Conservation (phyloP, 768 basidiomycete species). For the Mycena haematopus region DNA sequence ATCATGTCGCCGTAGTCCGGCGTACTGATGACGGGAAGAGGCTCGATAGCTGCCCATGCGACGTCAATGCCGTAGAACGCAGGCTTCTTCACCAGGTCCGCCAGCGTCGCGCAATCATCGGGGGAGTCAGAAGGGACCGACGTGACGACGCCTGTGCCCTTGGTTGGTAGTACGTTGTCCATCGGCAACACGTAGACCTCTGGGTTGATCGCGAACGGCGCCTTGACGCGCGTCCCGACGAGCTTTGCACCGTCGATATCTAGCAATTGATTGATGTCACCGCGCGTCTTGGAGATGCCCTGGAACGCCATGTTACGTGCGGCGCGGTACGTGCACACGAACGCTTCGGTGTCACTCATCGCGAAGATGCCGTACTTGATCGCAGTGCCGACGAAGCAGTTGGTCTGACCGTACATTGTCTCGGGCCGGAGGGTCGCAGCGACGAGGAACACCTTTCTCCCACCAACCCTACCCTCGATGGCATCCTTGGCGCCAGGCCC, state of each 20-base stretch:
- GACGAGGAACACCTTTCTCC: conserved; percentile 88
- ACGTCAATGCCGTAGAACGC: conserved; percentile 96
- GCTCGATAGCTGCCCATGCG: conserved; percentile 83
- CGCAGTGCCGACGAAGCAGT: conserved; percentile 90
- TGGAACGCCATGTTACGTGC: conserved; percentile 99
- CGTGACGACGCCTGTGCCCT: conserved; percentile 98
- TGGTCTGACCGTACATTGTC: conserved; percentile 98
- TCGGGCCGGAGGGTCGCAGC: conserved; percentile 96
- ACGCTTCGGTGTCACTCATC: conserved; percentile 86
- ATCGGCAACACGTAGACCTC: conserved; percentile 98
- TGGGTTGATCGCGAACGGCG: conserved; percentile 80
- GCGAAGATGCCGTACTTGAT: conserved; percentile 94
- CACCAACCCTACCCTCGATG: conserved; percentile 73
- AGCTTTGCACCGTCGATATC: conserved; percentile 83
- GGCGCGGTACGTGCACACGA: conserved; percentile 85
- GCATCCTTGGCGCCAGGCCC: conserved; percentile 67
- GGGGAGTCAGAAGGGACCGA: conserved; percentile 99
- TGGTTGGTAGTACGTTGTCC: conserved; percentile 96
- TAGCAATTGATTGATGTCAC: conserved; percentile 72
- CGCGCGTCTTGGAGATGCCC: conserved; percentile 76
- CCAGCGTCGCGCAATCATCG: conserved; percentile 90
- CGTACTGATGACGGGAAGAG: conserved; percentile 86
- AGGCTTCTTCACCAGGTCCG: conserved; percentile 94
- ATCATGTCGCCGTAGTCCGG: conserved; percentile 93
- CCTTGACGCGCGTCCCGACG: conserved; percentile 88